Evolutionary conservation across 208 protist genomes (phyloP), one percentile per base, ranked within the genome.

Genomic region (Trypanosoma lewisi): DNA sequence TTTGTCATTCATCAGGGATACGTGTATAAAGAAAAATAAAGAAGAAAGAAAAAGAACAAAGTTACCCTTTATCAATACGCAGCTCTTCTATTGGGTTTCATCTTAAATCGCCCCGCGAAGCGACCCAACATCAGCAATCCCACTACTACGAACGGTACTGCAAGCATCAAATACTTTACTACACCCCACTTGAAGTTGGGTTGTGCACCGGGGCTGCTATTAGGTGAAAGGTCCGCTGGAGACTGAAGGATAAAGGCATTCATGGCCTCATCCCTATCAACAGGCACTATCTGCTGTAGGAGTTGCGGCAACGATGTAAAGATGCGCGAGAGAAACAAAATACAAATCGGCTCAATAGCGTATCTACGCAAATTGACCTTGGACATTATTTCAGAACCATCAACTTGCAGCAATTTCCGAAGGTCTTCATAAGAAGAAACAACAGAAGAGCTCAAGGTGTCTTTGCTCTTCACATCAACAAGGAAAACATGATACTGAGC

Each of bases 261-360:
- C 34, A 70, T 34, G 2, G 17, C 56, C 5, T 34, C 19, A 44
- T 27, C 39, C 21, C 34, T 11, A 2, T 57, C 36, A 39, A 58
- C 21, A 8, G 54, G 48, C 16, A 23, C 12, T 8, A 70, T 48
- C 9, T 30, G 23, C 9, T 63, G 21, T n/a, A 63, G 28, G 4
- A 70, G 56, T 16, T 70, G 30, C 34, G 65, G 23, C 19, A 63
- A 56, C 14, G 54, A 56, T 2, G 2, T 16, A 37, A 57, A 52
- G 16, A 30, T 27, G 9, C 27, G 52, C 39, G 65, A 70, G 44
- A 70, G 55, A n/a, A 70, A 48, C n/a, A 70, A 36, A 16, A 64
- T 48, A 63, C 65, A 70, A 31, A 70, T 31, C 11, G 65, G 65
- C 19, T 70, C 39, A 4, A 47, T 48, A 19, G 56, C 56, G 21